Conservation (phyloP, 1,139 yeast species). For the Sugiyamaella neomexicana region DNA sequence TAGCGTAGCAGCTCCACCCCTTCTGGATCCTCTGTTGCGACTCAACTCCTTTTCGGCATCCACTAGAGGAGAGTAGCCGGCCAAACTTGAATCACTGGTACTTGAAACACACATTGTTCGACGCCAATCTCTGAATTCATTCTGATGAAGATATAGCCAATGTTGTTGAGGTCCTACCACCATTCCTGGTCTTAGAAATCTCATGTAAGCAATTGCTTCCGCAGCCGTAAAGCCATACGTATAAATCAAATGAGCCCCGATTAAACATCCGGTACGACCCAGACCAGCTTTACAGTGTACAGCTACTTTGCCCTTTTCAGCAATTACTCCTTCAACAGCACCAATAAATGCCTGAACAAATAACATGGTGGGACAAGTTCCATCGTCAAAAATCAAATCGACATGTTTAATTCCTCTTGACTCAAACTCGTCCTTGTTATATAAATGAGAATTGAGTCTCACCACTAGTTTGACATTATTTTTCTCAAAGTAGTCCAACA, state of each 20-base stretch:
- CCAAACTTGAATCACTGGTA: slow-evolving; percentile 68
- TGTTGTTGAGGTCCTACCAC: slow-evolving; percentile 99
- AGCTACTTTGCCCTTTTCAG: slow-evolving; percentile 87
- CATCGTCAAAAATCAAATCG: slow-evolving; percentile 96
- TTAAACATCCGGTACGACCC: slow-evolving; percentile 95
- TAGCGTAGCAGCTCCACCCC: not conserved
- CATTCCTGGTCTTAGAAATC: slow-evolving; percentile 98
- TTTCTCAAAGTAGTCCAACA: slow-evolving; percentile 67
- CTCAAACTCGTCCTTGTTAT: slow-evolving; percentile 81
- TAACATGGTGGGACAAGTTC: slow-evolving; percentile 94
- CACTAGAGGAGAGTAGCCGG: slow-evolving; percentile 74
- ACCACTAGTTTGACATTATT: slow-evolving; percentile 86
- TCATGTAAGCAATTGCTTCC: slow-evolving; percentile 94
- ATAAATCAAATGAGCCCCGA: slow-evolving; percentile 94
- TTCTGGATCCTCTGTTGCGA: slow-evolving; percentile 34
- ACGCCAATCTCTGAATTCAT: slow-evolving; percentile 95
- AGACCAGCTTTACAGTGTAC: slow-evolving; percentile 98
- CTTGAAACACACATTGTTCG: slow-evolving; percentile 84
- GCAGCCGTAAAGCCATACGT: slow-evolving; percentile 96
- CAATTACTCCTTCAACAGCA: slow-evolving; percentile 85
- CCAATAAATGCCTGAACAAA: slow-evolving; percentile 91
- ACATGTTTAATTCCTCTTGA: slow-evolving; percentile 82
- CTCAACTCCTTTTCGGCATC: slow-evolving; percentile 23
- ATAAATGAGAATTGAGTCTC: slow-evolving; percentile 85
- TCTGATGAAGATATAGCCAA: slow-evolving; percentile 94